Percentiles rank a stretch among this genome's conserved stretches.
phyloP scores from a whole-genome alignment of 257 asterid species.

The Solanum appendiculatum region DNA sequence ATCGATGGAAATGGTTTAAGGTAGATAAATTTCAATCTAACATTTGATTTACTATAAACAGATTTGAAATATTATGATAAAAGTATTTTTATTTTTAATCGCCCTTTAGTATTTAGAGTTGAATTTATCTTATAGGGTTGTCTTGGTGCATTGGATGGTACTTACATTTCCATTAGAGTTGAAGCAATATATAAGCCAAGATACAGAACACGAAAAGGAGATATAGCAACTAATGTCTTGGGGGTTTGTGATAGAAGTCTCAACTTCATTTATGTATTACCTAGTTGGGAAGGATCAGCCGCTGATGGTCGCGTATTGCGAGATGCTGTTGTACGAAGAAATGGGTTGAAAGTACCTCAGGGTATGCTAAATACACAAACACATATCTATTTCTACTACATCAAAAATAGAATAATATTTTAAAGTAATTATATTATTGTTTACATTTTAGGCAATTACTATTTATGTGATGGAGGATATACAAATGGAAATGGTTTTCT shows the following conservation, averaged over 20 bases:
- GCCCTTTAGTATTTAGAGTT: background rate
- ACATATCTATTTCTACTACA: background rate
- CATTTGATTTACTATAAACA: background rate
- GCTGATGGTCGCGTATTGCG: background rate
- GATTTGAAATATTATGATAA: too few relatives aligned
- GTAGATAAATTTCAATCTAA: background rate
- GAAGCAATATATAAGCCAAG: background rate
- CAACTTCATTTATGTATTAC: too few relatives aligned
- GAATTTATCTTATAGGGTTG: background rate
- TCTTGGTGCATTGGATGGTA: background rate
- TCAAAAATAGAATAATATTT: too few relatives aligned
- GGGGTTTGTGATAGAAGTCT: background rate
- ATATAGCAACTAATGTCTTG: background rate
- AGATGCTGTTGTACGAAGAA: background rate
- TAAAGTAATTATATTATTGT: background rate
- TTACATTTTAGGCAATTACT: background rate
- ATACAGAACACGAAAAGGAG: background rate
- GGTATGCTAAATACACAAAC: background rate
- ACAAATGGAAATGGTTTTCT: background rate
- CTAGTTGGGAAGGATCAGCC: background rate
- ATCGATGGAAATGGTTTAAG: background rate
- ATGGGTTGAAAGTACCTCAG: too few relatives aligned
- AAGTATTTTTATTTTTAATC: too few relatives aligned
- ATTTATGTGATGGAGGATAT: background rate
- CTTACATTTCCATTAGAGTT: background rate